These are phyloP conservation scores for Fusarium sp. DNA, from an alignment of 2,329 filamentous ascomycete species.

Conservation along the genomic window DNA sequence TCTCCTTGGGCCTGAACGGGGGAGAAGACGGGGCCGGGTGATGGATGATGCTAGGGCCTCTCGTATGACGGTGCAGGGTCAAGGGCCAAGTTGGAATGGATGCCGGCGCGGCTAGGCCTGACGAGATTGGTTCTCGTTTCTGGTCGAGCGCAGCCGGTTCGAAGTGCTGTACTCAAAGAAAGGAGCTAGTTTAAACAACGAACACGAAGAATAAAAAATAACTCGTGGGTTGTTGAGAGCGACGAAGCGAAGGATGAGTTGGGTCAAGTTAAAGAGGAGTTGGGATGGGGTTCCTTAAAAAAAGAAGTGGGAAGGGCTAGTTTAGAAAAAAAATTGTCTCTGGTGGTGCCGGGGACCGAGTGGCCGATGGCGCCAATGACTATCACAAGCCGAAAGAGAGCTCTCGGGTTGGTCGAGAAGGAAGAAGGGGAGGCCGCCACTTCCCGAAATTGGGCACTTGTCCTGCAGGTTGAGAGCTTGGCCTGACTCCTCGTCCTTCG, in stretches of 20 bases:
- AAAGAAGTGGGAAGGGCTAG: constrained; percentile 40
- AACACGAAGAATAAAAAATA: constrained; percentile 18
- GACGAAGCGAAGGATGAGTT: constrained; percentile 34
- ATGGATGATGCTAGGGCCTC: constrained; percentile 24
- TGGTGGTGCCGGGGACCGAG: constrained; percentile 39
- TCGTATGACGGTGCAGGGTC: constrained; percentile 34
- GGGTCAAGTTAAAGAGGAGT: constrained; percentile 39
- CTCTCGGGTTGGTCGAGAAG: constrained; percentile 16
- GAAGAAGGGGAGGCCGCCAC: constrained; percentile 27
- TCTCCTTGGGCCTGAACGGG: constrained; percentile 32
- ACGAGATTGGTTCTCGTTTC: constrained; percentile 26
- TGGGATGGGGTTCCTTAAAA: constrained; percentile 8
- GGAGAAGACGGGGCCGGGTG: constrained; percentile 24
- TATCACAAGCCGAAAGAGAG: constrained; percentile 42
- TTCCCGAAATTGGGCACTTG: constrained; percentile 22
- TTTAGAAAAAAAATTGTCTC: constrained; percentile 40
- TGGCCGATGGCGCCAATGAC: constrained; percentile 18
- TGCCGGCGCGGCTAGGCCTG: constrained; percentile 28
- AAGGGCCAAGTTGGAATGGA: constrained; percentile 35
- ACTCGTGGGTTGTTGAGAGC: constrained; percentile 29
- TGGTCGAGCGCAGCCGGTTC: constrained; percentile 15
- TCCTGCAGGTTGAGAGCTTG: constrained; percentile 29
- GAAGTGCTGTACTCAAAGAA: neutral
- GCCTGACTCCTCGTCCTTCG: constrained; percentile 3
- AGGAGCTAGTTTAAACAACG: neutral